Conservation (phyloP, 139 green algal genomes). For the Chlamydomonas eustigma region DNA sequence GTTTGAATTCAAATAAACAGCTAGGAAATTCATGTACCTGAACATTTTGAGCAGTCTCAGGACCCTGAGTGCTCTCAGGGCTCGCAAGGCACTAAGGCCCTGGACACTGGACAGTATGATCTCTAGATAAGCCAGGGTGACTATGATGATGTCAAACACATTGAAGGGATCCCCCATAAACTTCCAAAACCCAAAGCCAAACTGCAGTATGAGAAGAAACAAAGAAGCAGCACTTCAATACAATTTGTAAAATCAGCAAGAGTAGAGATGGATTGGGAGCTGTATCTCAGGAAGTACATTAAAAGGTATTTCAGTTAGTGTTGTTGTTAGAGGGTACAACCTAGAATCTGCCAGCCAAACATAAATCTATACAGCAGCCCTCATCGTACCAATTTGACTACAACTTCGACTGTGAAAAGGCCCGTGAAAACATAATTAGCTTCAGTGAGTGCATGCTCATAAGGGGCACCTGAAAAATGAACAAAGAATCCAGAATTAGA, state of each 20-base stretch:
- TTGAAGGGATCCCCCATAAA: slow-evolving; percentile 58
- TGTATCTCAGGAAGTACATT: too few relatives aligned
- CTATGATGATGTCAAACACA: slow-evolving; percentile 70
- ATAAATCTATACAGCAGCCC: not conserved
- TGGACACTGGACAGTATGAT: slow-evolving; percentile 19
- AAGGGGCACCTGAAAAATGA: slow-evolving; percentile 27
- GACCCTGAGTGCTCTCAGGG: slow-evolving; percentile 63
- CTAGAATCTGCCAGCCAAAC: not conserved
- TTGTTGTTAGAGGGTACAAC: not conserved
- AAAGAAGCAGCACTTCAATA: not conserved
- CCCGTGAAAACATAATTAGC: slow-evolving; percentile 59
- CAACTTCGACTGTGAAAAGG: slow-evolving; percentile 64
- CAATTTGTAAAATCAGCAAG: too few relatives aligned
- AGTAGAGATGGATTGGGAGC: too few relatives aligned
- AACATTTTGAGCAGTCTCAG: slow-evolving; percentile 68
- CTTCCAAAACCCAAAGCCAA: slow-evolving; percentile 29
- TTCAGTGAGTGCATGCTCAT: not conserved
- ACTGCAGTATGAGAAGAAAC: not conserved
- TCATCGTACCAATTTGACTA: slow-evolving; percentile 61
- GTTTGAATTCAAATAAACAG: too few relatives aligned
- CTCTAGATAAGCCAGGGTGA: slow-evolving; percentile 39
- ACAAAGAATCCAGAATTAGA: too few relatives aligned
- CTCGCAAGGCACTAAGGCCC: slow-evolving; percentile 36
- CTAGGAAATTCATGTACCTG: too few relatives aligned
- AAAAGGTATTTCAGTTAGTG: not conserved